phyloP scores from a whole-genome alignment of 2,329 filamentous ascomycete species.

The Cytospora leucostoma region DNA sequence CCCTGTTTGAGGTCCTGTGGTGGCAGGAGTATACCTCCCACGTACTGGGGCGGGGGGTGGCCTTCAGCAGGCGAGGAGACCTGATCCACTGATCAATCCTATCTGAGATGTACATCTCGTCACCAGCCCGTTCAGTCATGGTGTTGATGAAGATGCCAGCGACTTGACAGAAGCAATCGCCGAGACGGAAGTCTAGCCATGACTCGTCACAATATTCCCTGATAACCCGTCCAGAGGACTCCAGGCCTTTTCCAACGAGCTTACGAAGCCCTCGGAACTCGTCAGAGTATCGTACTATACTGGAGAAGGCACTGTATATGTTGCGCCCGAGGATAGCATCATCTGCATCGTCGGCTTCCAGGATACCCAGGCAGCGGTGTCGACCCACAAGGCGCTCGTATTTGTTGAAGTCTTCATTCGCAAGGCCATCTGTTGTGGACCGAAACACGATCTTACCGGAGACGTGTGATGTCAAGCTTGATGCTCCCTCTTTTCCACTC shows the following conservation, averaged over 20 bases:
- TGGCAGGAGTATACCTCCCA: constrained; percentile 4
- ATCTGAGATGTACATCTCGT: constrained; percentile 39
- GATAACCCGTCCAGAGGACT: constrained; percentile 37
- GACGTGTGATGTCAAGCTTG: constrained; percentile 31
- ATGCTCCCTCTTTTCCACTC: constrained; percentile 22
- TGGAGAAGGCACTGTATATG: constrained; percentile 42
- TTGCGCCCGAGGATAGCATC: constrained; percentile 39
- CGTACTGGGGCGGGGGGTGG: not conserved
- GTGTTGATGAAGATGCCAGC: constrained; percentile 41
- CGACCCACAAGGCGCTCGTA: constrained; percentile 39
- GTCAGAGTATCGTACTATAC: constrained; percentile 39
- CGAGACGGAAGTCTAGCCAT: constrained; percentile 34
- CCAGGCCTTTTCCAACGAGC: constrained; percentile 34
- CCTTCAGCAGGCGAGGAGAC: constrained; percentile 29
- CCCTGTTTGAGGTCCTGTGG: constrained; percentile 4
- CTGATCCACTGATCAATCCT: constrained; percentile 39
- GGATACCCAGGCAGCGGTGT: constrained; percentile 34
- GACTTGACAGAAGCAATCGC: constrained; percentile 41
- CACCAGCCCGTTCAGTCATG: constrained; percentile 34
- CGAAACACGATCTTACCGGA: constrained; percentile 31
- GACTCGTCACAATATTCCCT: constrained; percentile 22
- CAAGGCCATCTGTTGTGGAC: constrained; percentile 26
- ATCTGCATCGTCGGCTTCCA: constrained; percentile 34
- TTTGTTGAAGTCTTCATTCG: constrained; percentile 32
- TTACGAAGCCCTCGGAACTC: constrained; percentile 38